Percentiles rank a stretch among this genome's conserved stretches.
Conservation (phyloP, 2,329 filamentous ascomycete species). For the Epichloe uncinata region DNA sequence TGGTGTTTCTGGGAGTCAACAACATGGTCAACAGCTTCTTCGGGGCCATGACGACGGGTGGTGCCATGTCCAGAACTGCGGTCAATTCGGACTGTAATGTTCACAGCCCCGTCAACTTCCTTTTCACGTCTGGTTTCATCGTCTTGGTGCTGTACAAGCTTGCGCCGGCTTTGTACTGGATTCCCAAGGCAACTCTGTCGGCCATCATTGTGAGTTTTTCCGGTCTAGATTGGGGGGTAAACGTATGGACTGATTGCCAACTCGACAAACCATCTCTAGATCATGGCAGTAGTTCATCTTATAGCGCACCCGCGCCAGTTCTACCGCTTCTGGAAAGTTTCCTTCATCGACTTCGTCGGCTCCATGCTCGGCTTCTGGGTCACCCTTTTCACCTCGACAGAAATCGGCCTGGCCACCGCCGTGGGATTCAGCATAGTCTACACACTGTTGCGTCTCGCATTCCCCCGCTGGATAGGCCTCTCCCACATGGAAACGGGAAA, state of each 20-base stretch:
- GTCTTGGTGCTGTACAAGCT: slow-evolving; percentile 49
- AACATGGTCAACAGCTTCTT: slow-evolving; percentile 55
- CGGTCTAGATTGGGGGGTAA: too few species aligned
- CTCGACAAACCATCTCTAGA: slow-evolving; percentile 17
- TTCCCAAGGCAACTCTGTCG: slow-evolving; percentile 51
- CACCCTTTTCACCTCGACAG: slow-evolving; percentile 46
- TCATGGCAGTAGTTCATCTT: slow-evolving; percentile 49
- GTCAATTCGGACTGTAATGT: slow-evolving; percentile 54
- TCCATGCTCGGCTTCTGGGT: slow-evolving; percentile 53
- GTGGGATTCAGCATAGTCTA: slow-evolving; percentile 55
- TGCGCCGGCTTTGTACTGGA: slow-evolving; percentile 49
- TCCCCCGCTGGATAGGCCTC: slow-evolving; percentile 27
- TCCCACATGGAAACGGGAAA: slow-evolving; percentile 17
- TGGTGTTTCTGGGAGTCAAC: slow-evolving; percentile 47
- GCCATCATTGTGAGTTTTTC: slow-evolving; percentile 39
- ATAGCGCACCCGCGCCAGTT: slow-evolving; percentile 45
- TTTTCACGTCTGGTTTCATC: slow-evolving; percentile 48
- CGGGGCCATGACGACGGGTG: slow-evolving; percentile 48
- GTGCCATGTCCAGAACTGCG: slow-evolving; percentile 53
- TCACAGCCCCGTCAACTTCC: slow-evolving; percentile 45
- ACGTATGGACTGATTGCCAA: not conserved
- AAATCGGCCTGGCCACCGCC: slow-evolving; percentile 44
- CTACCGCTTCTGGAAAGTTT: slow-evolving; percentile 51
- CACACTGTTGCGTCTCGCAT: slow-evolving; percentile 44
- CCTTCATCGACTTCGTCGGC: slow-evolving; percentile 49